These are phyloP conservation scores for Ilex paraguariensis DNA, from an alignment of 305 asterid genomes.

Conservation along the genomic window DNA sequence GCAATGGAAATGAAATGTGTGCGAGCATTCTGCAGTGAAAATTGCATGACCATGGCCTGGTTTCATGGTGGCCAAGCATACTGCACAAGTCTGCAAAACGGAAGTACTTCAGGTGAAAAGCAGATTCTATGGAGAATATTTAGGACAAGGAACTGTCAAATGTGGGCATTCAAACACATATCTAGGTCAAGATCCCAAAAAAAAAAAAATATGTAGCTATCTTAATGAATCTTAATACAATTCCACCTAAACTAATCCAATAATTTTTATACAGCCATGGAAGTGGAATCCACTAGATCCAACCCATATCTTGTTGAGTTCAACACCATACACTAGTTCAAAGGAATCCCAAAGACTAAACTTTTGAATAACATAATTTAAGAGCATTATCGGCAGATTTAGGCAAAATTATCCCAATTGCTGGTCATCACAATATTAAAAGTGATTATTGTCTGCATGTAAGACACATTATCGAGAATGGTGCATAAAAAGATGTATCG, in stretches of 20 bases:
- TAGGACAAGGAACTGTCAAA: too few relatives aligned
- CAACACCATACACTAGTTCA: not conserved
- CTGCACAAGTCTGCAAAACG: constrained; percentile 65
- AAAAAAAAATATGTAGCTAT: too few relatives aligned
- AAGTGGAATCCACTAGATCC: not conserved
- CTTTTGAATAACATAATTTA: too few relatives aligned
- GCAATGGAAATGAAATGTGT: constrained; percentile 83
- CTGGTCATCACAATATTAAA: constrained; percentile 10
- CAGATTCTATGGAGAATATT: too few relatives aligned
- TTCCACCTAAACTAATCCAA: too few relatives aligned
- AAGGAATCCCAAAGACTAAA: not conserved
- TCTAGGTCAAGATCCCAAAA: too few relatives aligned
- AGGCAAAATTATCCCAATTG: not conserved
- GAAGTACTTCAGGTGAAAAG: too few relatives aligned
- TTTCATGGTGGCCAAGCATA: constrained; percentile 69
- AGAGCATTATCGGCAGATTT: constrained; percentile 5
- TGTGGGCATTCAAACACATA: too few relatives aligned
- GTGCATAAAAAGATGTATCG: constrained; percentile 10
- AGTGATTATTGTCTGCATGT: constrained; percentile 1
- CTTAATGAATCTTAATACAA: too few relatives aligned
- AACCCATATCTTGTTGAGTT: too few relatives aligned
- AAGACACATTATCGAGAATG: constrained; percentile 16
- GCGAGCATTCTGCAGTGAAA: constrained; percentile 93
- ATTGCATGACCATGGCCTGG: constrained; percentile 82
- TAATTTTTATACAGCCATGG: too few relatives aligned